phyloP scores from a whole-genome alignment of 1,139 yeast genomes.

The Sporopachydermia cereana region DNA sequence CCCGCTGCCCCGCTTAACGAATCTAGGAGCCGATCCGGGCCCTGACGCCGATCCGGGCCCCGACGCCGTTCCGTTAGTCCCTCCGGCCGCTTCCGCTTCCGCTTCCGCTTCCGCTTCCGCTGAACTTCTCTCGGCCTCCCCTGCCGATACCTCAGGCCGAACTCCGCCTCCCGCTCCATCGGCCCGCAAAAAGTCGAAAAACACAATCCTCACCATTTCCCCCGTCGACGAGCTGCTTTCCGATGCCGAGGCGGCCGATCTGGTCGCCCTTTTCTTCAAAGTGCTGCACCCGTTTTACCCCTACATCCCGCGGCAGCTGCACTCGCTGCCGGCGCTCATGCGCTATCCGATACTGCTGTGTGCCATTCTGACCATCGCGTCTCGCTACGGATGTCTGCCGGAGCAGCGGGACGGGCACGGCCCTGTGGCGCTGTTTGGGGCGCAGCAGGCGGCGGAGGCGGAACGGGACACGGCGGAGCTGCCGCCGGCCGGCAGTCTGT shows the following conservation, averaged over 20 bases:
- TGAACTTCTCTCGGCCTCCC: no score
- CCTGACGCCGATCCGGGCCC: neutral
- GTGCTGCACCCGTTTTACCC: constrained; percentile 89
- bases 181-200: constrained; percentile 36
- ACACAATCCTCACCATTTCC: constrained; percentile 51
- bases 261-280: constrained; percentile 56
- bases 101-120: neutral
- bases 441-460: neutral
- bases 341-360: constrained; percentile 74
- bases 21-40: neutral
- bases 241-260: constrained; percentile 51
- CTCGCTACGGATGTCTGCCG: constrained; percentile 37
- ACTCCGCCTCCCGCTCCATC: constrained; percentile 23
- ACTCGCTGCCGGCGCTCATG: constrained; percentile 51
- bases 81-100: neutral
- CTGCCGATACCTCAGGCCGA: constrained; percentile 1
- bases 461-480: constrained; percentile 8
- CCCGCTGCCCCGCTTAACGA: neutral
- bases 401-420: constrained; percentile 8
- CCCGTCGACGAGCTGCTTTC: constrained; percentile 50
- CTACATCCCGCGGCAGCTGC: constrained; percentile 65
- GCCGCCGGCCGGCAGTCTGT: constrained; percentile 12
- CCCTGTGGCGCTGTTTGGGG: neutral
- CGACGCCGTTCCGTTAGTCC: neutral
- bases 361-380: constrained; percentile 67